Percentiles rank a stretch among this genome's conserved stretches.
These are phyloP conservation scores for Hyaloscypha hepaticicola DNA, from an alignment of 495 filamentous ascomycete species.

Conservation along the genomic window DNA sequence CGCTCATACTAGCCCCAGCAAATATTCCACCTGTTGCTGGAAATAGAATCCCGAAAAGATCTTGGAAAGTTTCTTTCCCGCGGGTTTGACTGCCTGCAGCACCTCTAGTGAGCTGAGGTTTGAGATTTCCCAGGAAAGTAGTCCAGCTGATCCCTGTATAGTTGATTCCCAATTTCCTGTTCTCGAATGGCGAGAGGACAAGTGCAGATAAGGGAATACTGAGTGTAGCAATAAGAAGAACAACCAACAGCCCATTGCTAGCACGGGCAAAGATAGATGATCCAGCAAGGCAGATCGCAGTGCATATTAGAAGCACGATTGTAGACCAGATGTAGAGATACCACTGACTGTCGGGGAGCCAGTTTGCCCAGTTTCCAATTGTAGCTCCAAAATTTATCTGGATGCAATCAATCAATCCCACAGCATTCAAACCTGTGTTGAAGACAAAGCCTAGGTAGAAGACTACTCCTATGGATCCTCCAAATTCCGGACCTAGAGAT, in stretches of 20 bases:
- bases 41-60: slow-evolving; percentile 84
- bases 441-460: slow-evolving; percentile 84
- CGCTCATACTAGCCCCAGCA: slow-evolving; percentile 87
- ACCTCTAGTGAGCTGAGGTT: slow-evolving; percentile 64
- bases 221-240: slow-evolving; percentile 71
- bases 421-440: slow-evolving; percentile 87
- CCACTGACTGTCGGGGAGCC: slow-evolving; percentile 70
- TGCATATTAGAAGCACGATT: slow-evolving; percentile 68
- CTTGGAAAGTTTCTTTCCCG: slow-evolving; percentile 72
- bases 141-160: slow-evolving; percentile 72
- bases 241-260: slow-evolving; percentile 73
- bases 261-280: slow-evolving; percentile 78
- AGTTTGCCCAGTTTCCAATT: slow-evolving; percentile 57
- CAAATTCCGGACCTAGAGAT: slow-evolving; percentile 84
- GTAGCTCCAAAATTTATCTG: slow-evolving; percentile 68
- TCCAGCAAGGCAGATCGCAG: slow-evolving; percentile 73
- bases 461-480: slow-evolving; percentile 86
- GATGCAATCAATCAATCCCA: slow-evolving; percentile 82
- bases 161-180: slow-evolving; percentile 58
- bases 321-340: slow-evolving; percentile 79
- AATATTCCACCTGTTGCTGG: slow-evolving; percentile 72
- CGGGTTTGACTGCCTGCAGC: slow-evolving; percentile 65
- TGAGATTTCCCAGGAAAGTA: slow-evolving; percentile 71
- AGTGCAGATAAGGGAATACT: slow-evolving; percentile 80
- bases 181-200: slow-evolving; percentile 62